These are phyloP conservation scores for Suaeda aralocaspica DNA, from an alignment of 148 eudicot genomes.

Conservation along the genomic window DNA sequence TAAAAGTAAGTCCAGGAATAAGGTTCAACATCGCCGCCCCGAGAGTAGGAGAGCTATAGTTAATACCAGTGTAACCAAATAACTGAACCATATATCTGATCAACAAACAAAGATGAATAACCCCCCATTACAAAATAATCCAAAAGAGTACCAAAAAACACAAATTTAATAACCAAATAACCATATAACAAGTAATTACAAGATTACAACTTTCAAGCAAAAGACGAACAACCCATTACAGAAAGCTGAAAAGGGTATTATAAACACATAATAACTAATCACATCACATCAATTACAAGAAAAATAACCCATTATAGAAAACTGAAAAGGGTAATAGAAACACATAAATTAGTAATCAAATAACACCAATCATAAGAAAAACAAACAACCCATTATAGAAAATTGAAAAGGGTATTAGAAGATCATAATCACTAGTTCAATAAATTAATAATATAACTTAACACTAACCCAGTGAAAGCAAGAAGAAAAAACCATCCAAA, in stretches of 20 bases:
- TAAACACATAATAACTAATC: neutral
- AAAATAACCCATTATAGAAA: neutral
- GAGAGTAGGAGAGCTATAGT: constrained; percentile 58
- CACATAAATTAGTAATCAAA: neutral
- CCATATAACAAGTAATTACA: no score
- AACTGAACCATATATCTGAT: constrained; percentile 53
- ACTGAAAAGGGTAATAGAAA: neutral
- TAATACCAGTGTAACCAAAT: constrained; percentile 53
- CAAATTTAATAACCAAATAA: no score
- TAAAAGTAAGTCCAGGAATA: constrained; percentile 73
- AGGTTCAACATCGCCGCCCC: constrained; percentile 68
- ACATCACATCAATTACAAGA: neutral
- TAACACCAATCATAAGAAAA: neutral
- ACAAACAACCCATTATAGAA: constrained; percentile 8
- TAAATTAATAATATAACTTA: no score
- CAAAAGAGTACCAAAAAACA: no score
- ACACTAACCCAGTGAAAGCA: constrained; percentile 49
- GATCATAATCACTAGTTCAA: constrained; percentile 14
- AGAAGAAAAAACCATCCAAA: constrained; percentile 64
- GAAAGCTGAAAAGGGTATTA: neutral
- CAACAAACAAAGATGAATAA: neutral
- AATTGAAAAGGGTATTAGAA: constrained; percentile 21
- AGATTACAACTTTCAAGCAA: no score
- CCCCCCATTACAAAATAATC: no score
- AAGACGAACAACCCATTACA: neutral